A percentile compares a stretch with the other conserved stretches of the same genome.
Evolutionary conservation across 768 basidiomycete genomes (phyloP).

Genomic region (Lentinula detonsa): DNA sequence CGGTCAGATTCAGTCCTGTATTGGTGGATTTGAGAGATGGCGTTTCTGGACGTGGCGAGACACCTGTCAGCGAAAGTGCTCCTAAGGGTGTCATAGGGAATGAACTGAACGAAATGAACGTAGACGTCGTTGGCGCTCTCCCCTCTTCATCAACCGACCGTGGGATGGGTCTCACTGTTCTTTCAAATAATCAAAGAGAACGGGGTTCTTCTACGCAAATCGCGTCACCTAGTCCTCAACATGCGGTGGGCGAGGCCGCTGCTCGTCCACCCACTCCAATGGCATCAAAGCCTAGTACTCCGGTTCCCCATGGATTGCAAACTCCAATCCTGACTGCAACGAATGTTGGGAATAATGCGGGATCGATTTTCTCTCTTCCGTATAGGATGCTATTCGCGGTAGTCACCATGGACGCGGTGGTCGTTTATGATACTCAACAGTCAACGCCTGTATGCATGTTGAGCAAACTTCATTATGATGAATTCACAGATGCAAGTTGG

Average conservation of each 20-base stretch:
- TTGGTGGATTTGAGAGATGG: constrained; percentile 83
- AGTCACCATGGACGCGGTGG: constrained; percentile 92
- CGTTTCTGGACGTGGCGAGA: constrained; percentile 30
- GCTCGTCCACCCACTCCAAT: constrained; percentile 58
- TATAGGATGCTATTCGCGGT: constrained; percentile 96
- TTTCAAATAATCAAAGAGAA: constrained; percentile 12
- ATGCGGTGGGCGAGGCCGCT: constrained; percentile 44
- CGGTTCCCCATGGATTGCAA: constrained; percentile 24
- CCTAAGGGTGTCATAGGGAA: constrained; percentile 51
- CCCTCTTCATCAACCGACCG: constrained; percentile 7
- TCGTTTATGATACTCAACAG: constrained; percentile 97
- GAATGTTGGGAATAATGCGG: constrained; percentile 24
- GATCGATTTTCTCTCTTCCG: constrained; percentile 80
- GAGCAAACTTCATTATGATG: constrained; percentile 93
- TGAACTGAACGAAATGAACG: constrained; percentile 49
- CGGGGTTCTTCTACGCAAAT: constrained; percentile 20
- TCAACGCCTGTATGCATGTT: constrained; percentile 86
- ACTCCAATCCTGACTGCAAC: constrained; percentile 6
- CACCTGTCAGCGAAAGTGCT: constrained; percentile 24
- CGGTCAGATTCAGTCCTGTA: constrained; percentile 89
- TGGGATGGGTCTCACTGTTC: constrained; percentile 9
- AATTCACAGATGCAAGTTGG: constrained; percentile 97
- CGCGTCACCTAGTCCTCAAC: constrained; percentile 47
- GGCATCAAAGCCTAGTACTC: constrained; percentile 48
- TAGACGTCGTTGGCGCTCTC: constrained; percentile 52